These are phyloP conservation scores for Cercospora zeina DNA, from an alignment of 2,329 filamentous ascomycete genomes.

Conservation along the genomic window DNA sequence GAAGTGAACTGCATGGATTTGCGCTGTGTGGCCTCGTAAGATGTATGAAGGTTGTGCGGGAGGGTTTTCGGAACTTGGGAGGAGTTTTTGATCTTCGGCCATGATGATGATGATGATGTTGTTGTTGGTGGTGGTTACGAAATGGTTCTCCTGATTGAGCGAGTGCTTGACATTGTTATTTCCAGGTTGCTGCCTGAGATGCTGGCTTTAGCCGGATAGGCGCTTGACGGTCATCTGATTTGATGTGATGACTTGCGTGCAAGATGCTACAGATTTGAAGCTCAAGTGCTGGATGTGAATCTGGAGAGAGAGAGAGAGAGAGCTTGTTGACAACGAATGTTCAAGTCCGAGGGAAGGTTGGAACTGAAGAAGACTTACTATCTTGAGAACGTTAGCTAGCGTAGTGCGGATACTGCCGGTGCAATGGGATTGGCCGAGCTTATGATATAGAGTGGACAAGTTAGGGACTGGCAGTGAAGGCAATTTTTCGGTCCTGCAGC, in stretches of 20 bases:
- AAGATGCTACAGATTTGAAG: neutral
- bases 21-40: slow-evolving; percentile 78
- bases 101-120: neutral
- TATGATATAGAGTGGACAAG: too few species aligned
- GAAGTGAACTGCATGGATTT: slow-evolving; percentile 76
- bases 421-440: too few species aligned
- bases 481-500: too few species aligned
- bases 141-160: neutral
- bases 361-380: neutral
- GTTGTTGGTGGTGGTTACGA: neutral
- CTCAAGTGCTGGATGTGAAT: too few species aligned
- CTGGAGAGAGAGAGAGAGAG: too few species aligned
- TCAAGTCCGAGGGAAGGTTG: neutral
- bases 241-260: neutral
- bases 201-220: too few species aligned
- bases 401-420: too few species aligned
- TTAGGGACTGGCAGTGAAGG: too few species aligned
- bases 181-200: too few species aligned
- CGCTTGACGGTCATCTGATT: too few species aligned
- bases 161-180: neutral
- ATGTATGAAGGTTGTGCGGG: slow-evolving; percentile 65
- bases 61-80: slow-evolving; percentile 37
- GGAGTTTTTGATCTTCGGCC: slow-evolving; percentile 17
- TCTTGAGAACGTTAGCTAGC: too few species aligned
- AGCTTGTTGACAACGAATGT: neutral